Evolutionary conservation across 768 basidiomycete genomes (phyloP), one percentile per base, ranked within the genome.

Genomic region (Suillus plorans): DNA sequence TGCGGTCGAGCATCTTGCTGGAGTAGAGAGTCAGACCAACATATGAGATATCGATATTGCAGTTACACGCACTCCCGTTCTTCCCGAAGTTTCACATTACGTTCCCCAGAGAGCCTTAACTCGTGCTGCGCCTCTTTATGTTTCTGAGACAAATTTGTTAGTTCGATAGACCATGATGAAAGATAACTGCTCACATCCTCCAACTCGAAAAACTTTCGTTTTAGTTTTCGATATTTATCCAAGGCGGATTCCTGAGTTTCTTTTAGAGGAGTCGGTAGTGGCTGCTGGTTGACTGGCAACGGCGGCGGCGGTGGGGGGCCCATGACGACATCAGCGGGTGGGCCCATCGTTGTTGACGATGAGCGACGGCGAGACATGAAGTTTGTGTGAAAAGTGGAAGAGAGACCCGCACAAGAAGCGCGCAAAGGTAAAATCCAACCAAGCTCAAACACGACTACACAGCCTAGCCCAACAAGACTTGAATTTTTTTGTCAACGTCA

Each of bases 201-300:
- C 49, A 90, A 82, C 62, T 89, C 87, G 67, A 84, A 83, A 73
- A 84, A 89, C 47, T 85, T 85, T 50, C 86, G 77, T 72, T 92
- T 92, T 61, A 90, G 79, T 68, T 81, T 85, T 65, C 77, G 79
- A 74, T 89, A 89, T 75, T 89, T 90, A 77, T 89, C 88, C 56
- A 28, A 14, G 14, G 70, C 69, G 66, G 82, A 72, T 59, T 87
- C 88, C 60, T 80, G 81, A 60, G 65, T 70, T 64, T 84, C 82
- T 61, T 78, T 81, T 20, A 55, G 6, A 18, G 72, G 61, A 37
- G 73, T 77, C 12, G 77, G 73, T 25, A 71, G 56, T 2, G 71
- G 60, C 20, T 73, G 70, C 36, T 71, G 76, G 14, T 73, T 55
- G 14, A 76, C 60, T 18, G 77, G 70, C 61, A 73, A 64, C 69